These are phyloP conservation scores for Macaranga tanarius DNA, from an alignment of 441 rosid species.

Conservation along the genomic window DNA sequence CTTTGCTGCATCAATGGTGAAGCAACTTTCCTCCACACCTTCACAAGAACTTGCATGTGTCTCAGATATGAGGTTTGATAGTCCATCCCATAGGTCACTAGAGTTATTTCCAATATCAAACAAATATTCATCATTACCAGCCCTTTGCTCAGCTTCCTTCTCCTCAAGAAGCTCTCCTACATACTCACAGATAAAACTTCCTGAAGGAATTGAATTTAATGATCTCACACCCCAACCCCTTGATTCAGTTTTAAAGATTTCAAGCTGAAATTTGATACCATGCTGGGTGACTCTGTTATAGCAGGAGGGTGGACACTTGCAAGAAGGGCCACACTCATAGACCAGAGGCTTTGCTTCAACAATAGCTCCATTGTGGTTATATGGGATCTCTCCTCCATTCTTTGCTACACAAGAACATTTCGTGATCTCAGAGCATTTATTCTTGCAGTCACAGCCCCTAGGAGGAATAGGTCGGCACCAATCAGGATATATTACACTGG, in stretches of 20 bases:
- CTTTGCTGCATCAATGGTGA: conserved; percentile 83
- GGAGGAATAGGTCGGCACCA: conserved; percentile 51
- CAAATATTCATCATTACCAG: conserved; percentile 74
- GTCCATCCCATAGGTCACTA: conserved; percentile 47
- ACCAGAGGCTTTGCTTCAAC: conserved; percentile 61
- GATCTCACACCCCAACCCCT: conserved; percentile 98
- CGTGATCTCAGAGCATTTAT: conserved; percentile 49
- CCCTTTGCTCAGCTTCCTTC: conserved; percentile 69
- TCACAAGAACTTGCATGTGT: conserved; percentile 29
- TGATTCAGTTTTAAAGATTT: conserved; percentile 72
- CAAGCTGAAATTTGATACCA: conserved; percentile 77
- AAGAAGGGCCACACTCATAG: conserved; percentile 83
- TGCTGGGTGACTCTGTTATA: conserved; percentile 73
- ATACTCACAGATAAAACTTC: conserved; percentile 91
- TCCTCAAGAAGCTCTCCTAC: conserved; percentile 81
- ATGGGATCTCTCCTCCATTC: conserved; percentile 81
- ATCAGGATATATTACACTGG: conserved; percentile 53
- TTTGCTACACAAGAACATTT: conserved; percentile 60
- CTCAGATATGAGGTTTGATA: conserved; percentile 45
- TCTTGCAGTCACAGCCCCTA: conserved; percentile 57
- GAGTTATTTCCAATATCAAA: conserved; percentile 72
- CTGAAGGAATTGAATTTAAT: conserved; percentile 65
- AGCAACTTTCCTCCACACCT: conserved; percentile 45
- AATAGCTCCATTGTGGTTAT: conserved; percentile 70
- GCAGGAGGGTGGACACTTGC: conserved; percentile 77